Percentiles rank a stretch among this genome's conserved stretches.
Conservation (phyloP, 257 asterid genomes). For the Echites panduratus region DNA sequence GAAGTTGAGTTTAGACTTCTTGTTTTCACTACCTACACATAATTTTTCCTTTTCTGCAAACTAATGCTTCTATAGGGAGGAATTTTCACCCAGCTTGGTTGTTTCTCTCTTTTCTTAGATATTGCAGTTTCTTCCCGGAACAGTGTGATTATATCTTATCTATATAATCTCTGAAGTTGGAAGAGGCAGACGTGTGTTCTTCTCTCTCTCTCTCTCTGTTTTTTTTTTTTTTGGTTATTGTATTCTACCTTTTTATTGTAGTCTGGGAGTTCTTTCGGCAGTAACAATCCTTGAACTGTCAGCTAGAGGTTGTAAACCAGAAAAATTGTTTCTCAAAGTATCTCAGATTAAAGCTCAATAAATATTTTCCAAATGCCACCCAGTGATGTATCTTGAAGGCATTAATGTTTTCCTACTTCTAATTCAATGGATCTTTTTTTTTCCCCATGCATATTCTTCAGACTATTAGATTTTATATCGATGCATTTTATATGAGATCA, state of each 20-base stretch:
- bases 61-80: not conserved
- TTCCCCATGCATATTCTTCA: not conserved
- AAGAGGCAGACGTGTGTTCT: not conserved
- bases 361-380: not conserved
- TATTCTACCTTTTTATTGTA: not conserved
- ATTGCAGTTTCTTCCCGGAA: not conserved
- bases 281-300: not conserved
- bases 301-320: not conserved
- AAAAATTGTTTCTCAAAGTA: not conserved
- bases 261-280: not conserved
- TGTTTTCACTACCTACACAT: not conserved
- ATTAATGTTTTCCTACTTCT: not conserved
- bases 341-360: not conserved
- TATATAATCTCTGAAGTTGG: not conserved
- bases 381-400: not conserved
- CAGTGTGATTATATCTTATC: not conserved
- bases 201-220: not conserved
- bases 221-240: not conserved
- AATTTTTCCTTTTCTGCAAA: not conserved
- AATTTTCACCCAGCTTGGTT: not conserved
- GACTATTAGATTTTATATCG: not conserved
- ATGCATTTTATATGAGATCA: not conserved
- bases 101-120: not conserved
- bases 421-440: not conserved
- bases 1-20: not conserved